phyloP scores from a whole-genome alignment of 2,329 filamentous ascomycete genomes.

The Talaromyces amestolkiae region DNA sequence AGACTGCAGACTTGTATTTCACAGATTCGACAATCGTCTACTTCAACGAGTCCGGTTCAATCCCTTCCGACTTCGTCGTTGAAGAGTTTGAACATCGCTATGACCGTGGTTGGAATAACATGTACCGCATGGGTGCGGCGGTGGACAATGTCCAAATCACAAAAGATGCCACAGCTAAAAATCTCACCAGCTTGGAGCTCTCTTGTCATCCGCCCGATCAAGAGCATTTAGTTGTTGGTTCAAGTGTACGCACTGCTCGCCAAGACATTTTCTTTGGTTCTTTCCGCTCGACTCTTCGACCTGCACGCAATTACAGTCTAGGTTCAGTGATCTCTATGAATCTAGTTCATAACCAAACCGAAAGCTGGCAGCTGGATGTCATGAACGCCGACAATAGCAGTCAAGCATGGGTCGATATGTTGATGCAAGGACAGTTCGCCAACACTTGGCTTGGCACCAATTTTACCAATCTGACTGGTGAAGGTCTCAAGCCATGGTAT shows the following conservation, averaged over 20 bases:
- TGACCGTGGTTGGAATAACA: slow-evolving; percentile 48
- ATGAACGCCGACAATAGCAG: slow-evolving; percentile 44
- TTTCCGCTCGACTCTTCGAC: slow-evolving; percentile 45
- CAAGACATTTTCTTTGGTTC: slow-evolving; percentile 51
- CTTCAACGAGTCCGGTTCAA: slow-evolving; percentile 49
- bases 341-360: slow-evolving; percentile 46
- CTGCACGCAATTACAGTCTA: slow-evolving; percentile 34
- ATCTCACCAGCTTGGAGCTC: slow-evolving; percentile 26
- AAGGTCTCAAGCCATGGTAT: slow-evolving; percentile 39
- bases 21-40: slow-evolving; percentile 51
- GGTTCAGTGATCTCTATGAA: slow-evolving; percentile 50
- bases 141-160: slow-evolving; percentile 26
- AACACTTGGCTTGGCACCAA: slow-evolving; percentile 39
- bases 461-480: slow-evolving; percentile 39
- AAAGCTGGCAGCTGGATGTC: slow-evolving; percentile 44
- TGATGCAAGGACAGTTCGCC: slow-evolving; percentile 41
- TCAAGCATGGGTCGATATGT: slow-evolving; percentile 40
- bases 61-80: slow-evolving; percentile 37
- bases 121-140: slow-evolving; percentile 17
- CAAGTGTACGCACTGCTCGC: slow-evolving; percentile 42
- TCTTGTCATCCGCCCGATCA: slow-evolving; percentile 20
- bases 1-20: slow-evolving; percentile 36
- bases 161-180: slow-evolving; percentile 34
- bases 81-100: slow-evolving; percentile 45
- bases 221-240: slow-evolving; percentile 46